Conservation (phyloP, 306 rosid genomes). For the Cucurbita maxima region DNA sequence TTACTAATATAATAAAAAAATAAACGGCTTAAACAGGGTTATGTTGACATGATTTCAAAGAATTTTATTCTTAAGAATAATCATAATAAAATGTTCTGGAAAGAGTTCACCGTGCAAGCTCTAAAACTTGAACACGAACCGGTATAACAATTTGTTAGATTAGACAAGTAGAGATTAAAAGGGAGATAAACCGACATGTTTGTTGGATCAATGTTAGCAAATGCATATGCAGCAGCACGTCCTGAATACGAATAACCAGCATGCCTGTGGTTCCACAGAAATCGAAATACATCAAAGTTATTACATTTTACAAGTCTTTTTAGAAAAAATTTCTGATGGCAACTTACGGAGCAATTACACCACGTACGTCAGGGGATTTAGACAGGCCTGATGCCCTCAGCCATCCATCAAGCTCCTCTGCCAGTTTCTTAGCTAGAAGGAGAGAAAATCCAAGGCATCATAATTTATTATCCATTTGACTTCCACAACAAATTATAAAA, state of each 20-base stretch:
- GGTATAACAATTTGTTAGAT: not conserved
- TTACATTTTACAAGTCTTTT: not conserved
- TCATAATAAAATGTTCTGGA: not conserved
- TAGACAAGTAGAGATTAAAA: not conserved
- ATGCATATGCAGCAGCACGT: slow-evolving; percentile 91
- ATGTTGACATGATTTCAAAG: not conserved
- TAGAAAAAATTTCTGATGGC: not conserved
- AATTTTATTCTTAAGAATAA: not conserved
- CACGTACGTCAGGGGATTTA: slow-evolving; percentile 64
- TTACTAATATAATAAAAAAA: not conserved
- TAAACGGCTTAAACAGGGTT: not conserved
- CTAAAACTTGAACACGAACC: not conserved
- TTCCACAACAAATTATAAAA: not conserved
- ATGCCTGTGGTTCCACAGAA: slow-evolving; percentile 46
- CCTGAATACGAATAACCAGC: slow-evolving; percentile 98
- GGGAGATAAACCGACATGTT: slow-evolving; percentile 33
- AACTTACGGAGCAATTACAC: slow-evolving; percentile 93
- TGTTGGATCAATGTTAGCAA: slow-evolving; percentile 89
- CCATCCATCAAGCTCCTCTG: slow-evolving; percentile 77
- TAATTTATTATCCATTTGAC: not conserved
- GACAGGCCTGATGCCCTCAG: slow-evolving; percentile 38
- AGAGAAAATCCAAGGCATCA: not conserved
- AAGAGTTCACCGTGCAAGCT: not conserved
- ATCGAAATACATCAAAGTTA: slow-evolving; percentile 1
- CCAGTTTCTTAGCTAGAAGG: slow-evolving; percentile 38